These are phyloP conservation scores for Phyllosticta paracitricarpa DNA, from an alignment of 2,329 filamentous ascomycete genomes.

Conservation along the genomic window DNA sequence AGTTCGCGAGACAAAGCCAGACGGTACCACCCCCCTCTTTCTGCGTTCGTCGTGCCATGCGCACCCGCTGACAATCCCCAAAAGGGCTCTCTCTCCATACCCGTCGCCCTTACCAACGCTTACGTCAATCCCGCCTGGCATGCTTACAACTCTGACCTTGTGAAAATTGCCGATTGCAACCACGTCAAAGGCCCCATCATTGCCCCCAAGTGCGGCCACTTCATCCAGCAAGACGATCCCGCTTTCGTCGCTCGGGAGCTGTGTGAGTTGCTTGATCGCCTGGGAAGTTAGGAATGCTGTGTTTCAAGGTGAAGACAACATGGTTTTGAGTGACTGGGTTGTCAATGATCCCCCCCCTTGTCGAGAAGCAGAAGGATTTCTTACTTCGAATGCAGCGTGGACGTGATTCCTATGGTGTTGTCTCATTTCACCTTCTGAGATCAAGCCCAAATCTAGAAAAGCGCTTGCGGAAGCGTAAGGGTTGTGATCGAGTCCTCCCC, in stretches of 20 bases:
- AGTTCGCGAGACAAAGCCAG: slow-evolving; percentile 40
- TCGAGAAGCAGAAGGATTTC: too few relatives aligned
- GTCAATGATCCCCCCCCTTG: background rate
- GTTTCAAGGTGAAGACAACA: background rate
- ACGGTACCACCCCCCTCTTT: slow-evolving; percentile 11
- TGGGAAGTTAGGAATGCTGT: slow-evolving; percentile 5
- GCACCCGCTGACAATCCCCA: slow-evolving; percentile 1
- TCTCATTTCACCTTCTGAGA: too few relatives aligned
- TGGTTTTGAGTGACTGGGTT: background rate
- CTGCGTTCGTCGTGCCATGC: background rate
- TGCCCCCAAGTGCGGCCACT: slow-evolving; percentile 43
- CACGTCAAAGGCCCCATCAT: slow-evolving; percentile 36
- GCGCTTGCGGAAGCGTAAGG: too few relatives aligned
- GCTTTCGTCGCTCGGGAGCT: slow-evolving; percentile 31
- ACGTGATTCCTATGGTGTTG: too few relatives aligned
- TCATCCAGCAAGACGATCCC: slow-evolving; percentile 47
- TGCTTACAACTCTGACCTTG: slow-evolving; percentile 43
- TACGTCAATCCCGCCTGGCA: slow-evolving; percentile 48
- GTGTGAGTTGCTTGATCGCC: slow-evolving; percentile 23
- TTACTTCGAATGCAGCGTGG: too few relatives aligned
- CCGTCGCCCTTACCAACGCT: slow-evolving; percentile 33
- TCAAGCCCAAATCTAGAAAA: too few relatives aligned
- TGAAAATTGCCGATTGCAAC: slow-evolving; percentile 32
- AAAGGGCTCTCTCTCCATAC: slow-evolving; percentile 22
- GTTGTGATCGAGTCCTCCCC: too few relatives aligned